A percentile compares a stretch with the other conserved stretches of the same genome.
Conservation (phyloP, 2,329 filamentous ascomycete genomes). For the Helotiales sp. region DNA sequence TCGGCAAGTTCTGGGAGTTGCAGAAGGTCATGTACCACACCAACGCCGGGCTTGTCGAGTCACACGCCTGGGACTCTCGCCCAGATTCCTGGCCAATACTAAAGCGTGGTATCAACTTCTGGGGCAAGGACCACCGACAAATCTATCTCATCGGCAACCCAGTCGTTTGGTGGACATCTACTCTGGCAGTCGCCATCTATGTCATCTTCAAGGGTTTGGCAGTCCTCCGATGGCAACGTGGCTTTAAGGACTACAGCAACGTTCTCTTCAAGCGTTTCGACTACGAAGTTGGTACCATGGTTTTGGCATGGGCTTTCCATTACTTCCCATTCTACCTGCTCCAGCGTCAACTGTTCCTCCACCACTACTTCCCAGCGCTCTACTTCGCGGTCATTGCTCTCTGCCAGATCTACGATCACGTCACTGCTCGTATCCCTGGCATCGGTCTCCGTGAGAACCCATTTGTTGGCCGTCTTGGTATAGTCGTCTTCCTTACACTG, state of each 20-base stretch:
- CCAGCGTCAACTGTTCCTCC: slow-evolving; percentile 96
- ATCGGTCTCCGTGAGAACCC: slow-evolving; percentile 73
- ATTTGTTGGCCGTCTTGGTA: slow-evolving; percentile 74
- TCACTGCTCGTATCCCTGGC: slow-evolving; percentile 72
- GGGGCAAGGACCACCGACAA: slow-evolving; percentile 91
- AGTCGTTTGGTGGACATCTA: slow-evolving; percentile 91
- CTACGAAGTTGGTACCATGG: slow-evolving; percentile 89
- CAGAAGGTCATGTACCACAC: slow-evolving; percentile 99
- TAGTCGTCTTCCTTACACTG: slow-evolving; percentile 74
- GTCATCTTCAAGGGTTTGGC: slow-evolving; percentile 85
- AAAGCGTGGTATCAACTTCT: slow-evolving; percentile 97
- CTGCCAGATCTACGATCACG: slow-evolving; percentile 88
- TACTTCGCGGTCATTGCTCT: slow-evolving; percentile 93
- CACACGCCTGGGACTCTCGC: slow-evolving; percentile 96
- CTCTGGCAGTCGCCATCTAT: slow-evolving; percentile 77
- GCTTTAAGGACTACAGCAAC: slow-evolving; percentile 82
- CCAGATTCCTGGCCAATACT: slow-evolving; percentile 92
- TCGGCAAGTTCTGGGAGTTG: slow-evolving; percentile 97
- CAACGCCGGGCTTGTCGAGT: slow-evolving; percentile 94
- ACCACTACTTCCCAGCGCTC: slow-evolving; percentile 97
- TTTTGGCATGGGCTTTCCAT: slow-evolving; percentile 95
- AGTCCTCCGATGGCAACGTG: slow-evolving; percentile 91
- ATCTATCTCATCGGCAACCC: slow-evolving; percentile 97
- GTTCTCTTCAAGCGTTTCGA: slow-evolving; percentile 93
- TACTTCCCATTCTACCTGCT: slow-evolving; percentile 99